These are phyloP conservation scores for Phragmites australis DNA, from an alignment of 176 grass and related monocot genomes.

Conservation along the genomic window DNA sequence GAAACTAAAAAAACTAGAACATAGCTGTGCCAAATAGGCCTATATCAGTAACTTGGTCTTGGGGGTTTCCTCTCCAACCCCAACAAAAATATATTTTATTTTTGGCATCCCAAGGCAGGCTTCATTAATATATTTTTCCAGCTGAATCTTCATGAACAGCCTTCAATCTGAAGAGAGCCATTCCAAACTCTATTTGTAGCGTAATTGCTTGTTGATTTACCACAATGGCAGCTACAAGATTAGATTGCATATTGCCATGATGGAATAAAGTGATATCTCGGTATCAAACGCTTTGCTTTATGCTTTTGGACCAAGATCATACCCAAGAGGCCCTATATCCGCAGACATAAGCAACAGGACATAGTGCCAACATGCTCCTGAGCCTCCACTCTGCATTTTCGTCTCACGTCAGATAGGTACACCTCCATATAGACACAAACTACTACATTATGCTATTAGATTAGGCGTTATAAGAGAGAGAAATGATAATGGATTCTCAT, in stretches of 20 bases:
- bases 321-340: constrained; percentile 26
- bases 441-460: background rate
- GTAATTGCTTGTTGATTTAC: background rate
- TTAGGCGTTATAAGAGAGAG: background rate
- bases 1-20: too few relatives aligned
- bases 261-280: constrained; percentile 31
- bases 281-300: constrained; percentile 41
- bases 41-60: background rate
- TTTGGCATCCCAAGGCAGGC: background rate
- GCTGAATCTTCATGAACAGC: constrained; percentile 4
- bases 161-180: background rate
- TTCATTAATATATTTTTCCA: background rate
- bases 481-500: constrained; percentile 5
- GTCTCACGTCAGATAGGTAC: background rate
- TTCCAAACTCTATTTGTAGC: background rate
- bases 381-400: background rate
- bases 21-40: too few relatives aligned
- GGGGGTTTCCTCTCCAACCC: background rate
- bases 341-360: constrained; percentile 16
- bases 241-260: background rate
- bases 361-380: background rate
- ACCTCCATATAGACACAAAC: background rate
- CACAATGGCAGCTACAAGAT: background rate
- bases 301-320: constrained; percentile 47
- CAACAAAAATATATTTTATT: background rate